phyloP scores from a whole-genome alignment of 208 protist species.

The Crithidia fasciculata region DNA sequence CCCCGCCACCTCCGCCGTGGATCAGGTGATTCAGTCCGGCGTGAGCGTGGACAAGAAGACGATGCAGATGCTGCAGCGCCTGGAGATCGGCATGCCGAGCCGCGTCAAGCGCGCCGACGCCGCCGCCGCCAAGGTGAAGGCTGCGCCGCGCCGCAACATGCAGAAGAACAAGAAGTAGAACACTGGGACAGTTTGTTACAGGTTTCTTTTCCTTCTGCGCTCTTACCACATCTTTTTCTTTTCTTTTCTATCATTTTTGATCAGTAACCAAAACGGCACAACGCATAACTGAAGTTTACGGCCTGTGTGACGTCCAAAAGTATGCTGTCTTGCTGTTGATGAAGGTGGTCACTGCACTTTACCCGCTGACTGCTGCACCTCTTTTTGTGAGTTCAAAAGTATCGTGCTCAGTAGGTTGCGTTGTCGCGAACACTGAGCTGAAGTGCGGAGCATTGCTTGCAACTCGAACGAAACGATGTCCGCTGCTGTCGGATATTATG shows the following conservation, averaged over 20 bases:
- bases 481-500: too few species aligned
- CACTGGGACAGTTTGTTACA: neutral
- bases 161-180: constrained; percentile 95
- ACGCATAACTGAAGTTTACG: neutral
- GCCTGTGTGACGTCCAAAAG: neutral
- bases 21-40: constrained; percentile 87
- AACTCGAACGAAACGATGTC: too few species aligned
- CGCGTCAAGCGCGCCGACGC: constrained; percentile 58
- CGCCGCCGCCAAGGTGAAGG: constrained; percentile 99
- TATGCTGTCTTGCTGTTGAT: too few species aligned
- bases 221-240: constrained; percentile 4
- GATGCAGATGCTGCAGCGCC: constrained; percentile 81
- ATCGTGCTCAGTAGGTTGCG: too few species aligned
- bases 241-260: constrained; percentile 29
- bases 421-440: too few species aligned
- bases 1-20: constrained; percentile 92
- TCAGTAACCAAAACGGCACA: constrained; percentile 1
- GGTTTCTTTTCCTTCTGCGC: neutral
- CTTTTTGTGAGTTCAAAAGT: too few species aligned
- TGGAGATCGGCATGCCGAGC: constrained; percentile 86
- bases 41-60: constrained; percentile 91
- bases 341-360: too few species aligned
- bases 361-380: too few species aligned
- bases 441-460: too few species aligned
- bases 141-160: constrained; percentile 97